Percentiles rank a stretch among this genome's conserved stretches.
Evolutionary conservation across 1,284 basidiomycete genomes (phyloP).

Genomic region (Pseudozyma hubeiensis): DNA sequence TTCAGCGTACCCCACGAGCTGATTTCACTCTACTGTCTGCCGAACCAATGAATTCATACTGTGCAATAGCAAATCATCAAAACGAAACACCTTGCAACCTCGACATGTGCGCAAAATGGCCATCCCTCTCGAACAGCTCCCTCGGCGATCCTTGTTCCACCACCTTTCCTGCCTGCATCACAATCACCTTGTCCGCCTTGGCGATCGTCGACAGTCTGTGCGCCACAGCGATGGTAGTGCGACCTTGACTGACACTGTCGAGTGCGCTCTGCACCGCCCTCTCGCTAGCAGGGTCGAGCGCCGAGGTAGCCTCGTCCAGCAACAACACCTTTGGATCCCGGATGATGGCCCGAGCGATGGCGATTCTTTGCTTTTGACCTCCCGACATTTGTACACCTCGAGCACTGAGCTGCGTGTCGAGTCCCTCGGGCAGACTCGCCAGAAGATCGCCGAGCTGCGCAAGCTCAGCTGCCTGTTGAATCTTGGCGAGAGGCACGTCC

Average conservation of each 20-base stretch:
- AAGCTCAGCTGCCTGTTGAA: slow-evolving; percentile 1
- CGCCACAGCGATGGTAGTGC: slow-evolving; percentile 75
- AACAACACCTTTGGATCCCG: slow-evolving; percentile 91
- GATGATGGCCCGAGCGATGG: slow-evolving; percentile 89
- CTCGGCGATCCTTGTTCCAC: slow-evolving; percentile 5
- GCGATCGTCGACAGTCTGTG: slow-evolving; percentile 71
- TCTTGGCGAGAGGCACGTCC: slow-evolving; percentile 1
- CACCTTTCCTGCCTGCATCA: slow-evolving; percentile 10
- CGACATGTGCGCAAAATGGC: slow-evolving; percentile 1
- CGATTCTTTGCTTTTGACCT: slow-evolving; percentile 76
- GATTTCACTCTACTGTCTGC: not conserved
- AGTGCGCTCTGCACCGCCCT: slow-evolving; percentile 91
- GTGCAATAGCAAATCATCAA: not conserved
- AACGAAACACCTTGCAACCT: slow-evolving; percentile 5
- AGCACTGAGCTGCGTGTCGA: slow-evolving; percentile 69
- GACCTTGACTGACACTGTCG: slow-evolving; percentile 85
- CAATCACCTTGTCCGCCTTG: slow-evolving; percentile 12
- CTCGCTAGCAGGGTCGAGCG: slow-evolving; percentile 86
- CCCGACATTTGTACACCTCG: slow-evolving; percentile 42
- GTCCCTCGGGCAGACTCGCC: slow-evolving; percentile 68
- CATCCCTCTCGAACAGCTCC: slow-evolving; percentile 1
- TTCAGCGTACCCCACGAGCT: no score
- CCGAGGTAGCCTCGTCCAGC: slow-evolving; percentile 80
- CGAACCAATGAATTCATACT: not conserved
- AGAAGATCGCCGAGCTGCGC: slow-evolving; percentile 26